Evolutionary conservation across 768 basidiomycete species (phyloP), one percentile per base, ranked within the genome.

Genomic region (Strobilomyces dryophilus): DNA sequence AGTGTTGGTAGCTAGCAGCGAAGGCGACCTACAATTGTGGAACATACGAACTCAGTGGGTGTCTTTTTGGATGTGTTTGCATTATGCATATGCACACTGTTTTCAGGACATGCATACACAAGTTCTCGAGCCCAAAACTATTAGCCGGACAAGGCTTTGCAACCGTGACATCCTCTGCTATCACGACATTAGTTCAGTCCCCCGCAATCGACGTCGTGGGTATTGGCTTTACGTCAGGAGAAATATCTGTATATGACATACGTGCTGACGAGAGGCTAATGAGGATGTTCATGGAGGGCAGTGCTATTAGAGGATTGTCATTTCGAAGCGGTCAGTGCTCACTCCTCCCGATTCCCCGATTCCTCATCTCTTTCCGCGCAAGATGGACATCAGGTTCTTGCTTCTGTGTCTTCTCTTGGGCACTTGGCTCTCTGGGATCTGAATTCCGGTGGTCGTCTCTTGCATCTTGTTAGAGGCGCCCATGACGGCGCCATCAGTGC

Each of bases 161-260:
- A 70, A 66, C 40, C 60, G 39, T 49, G 60, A 40, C 62, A 57
- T 54, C 71, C 49, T 52, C 65, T 47, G 77, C 89, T 9, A 82
- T 98, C 58, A 94, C 92, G 2, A 74, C 86, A 3, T 64, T 98
- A 36, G 82, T 83, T 1, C 97, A 97, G 66, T 95, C 93, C 9
- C 95, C 95, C 24, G 97, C 95, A 14, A 87, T 98, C 48, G 97
- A 99, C 62, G 92, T 98, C 10, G 79, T 98, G 36, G 97, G 92
- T n/a, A 76, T 99, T 45, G 95, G 93, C 1, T 92, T 90, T 66
- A 75, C 85, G 1, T 90, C 89, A 1, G 97, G 97, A 37, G 85
- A 89, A 61, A 83, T 97, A 27, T 84, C 87, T 0, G 79, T 99
- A 4, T 89, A 94, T 63, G 97, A 99, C 65, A 79, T 98, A 45